A percentile compares a stretch with the other conserved stretches of the same genome.
Conservation (phyloP, 2,329 filamentous ascomycete genomes). For the Fusarium denticulatum region DNA sequence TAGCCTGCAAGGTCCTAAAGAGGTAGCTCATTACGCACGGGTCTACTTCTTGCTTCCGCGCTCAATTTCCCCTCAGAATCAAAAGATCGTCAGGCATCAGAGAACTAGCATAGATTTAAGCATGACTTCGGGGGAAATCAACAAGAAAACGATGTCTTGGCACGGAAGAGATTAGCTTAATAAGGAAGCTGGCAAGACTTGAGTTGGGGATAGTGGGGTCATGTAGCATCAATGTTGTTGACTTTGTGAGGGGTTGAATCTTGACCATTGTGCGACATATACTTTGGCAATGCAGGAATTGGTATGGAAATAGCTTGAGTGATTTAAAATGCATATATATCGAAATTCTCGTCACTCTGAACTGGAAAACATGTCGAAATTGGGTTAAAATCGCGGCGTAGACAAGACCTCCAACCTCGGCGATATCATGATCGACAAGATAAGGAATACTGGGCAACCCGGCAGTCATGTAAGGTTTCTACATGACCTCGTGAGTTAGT, state of each 20-base stretch:
- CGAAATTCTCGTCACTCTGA: not conserved
- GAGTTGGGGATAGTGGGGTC: slow-evolving; percentile 2
- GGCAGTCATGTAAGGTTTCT: not conserved
- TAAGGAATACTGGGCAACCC: not conserved
- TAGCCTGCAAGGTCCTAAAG: not conserved
- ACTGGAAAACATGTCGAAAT: not conserved
- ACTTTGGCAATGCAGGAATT: rapidly evolving
- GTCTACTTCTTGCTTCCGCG: slow-evolving; percentile 22
- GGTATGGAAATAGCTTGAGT: no score
- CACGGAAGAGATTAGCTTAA: slow-evolving; percentile 22
- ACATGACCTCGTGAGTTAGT: not conserved
- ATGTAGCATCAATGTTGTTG: slow-evolving; percentile 11
- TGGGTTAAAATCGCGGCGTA: rapidly evolving
- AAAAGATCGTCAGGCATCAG: not conserved
- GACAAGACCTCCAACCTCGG: not conserved
- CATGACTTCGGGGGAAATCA: slow-evolving; percentile 1
- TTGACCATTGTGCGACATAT: not conserved
- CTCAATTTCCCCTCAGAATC: not conserved
- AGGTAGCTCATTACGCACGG: slow-evolving; percentile 7
- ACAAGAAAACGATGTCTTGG: slow-evolving; percentile 21
- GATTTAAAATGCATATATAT: no score
- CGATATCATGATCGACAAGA: slow-evolving; percentile 14
- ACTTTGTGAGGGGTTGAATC: slow-evolving; percentile 7
- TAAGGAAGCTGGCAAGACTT: slow-evolving; percentile 26
- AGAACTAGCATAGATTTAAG: slow-evolving; percentile 4